A percentile compares a stretch with the other conserved stretches of the same genome.
Conservation (phyloP, 106 monocot genomes). For the Dioscorea dumetorum region DNA sequence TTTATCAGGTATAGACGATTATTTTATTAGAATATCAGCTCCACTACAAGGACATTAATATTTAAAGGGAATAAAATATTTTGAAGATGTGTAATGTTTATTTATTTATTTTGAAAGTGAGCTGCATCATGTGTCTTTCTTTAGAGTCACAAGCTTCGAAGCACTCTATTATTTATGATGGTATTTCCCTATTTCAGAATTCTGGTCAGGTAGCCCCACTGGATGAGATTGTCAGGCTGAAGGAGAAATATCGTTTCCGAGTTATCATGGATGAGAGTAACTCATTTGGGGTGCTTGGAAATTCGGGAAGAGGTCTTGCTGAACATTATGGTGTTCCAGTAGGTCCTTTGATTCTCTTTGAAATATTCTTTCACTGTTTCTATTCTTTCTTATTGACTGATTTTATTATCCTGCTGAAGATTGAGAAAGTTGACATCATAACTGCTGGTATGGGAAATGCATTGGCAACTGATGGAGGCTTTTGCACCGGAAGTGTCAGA, state of each 20-base stretch:
- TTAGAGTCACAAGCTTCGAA: no score
- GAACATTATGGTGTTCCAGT: conserved; percentile 71
- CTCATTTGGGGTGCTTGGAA: conserved; percentile 92
- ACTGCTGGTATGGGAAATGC: conserved; percentile 96
- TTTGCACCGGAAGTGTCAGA: conserved; percentile 89
- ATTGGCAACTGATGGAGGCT: conserved; percentile 94
- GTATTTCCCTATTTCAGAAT: conserved; percentile 40
- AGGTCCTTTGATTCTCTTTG: neutral
- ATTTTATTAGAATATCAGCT: neutral
- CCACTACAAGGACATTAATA: no score
- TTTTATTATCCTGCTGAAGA: conserved; percentile 22
- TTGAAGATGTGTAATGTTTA: no score
- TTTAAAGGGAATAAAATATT: no score
- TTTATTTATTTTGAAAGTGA: no score
- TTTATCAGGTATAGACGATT: conserved; percentile 73
- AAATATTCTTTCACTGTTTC: neutral
- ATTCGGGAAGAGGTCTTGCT: conserved; percentile 81
- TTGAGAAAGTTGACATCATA: conserved; percentile 97
- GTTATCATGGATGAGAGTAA: conserved; percentile 75
- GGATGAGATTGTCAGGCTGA: conserved; percentile 74
- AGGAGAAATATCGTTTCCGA: conserved; percentile 88
- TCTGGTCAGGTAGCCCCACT: conserved; percentile 96
- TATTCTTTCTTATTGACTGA: neutral
- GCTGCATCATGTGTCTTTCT: no score
- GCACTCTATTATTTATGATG: no score